Evolutionary conservation across 2,329 filamentous ascomycete species (phyloP).

Genomic region (Sarocladiaceae sp.): DNA sequence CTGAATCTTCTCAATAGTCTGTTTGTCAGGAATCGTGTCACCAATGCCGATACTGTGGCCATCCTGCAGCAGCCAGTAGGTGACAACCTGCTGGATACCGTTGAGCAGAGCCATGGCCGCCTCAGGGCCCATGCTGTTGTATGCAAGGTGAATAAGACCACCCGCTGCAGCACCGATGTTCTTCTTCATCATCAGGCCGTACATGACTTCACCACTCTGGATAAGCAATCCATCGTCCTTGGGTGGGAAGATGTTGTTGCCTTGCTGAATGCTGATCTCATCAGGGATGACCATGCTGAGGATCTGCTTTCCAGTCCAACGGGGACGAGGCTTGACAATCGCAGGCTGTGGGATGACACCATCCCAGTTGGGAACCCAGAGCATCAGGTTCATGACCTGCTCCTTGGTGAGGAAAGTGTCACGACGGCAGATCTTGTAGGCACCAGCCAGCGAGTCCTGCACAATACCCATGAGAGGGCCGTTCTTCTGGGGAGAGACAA

Average conservation of each 20-base stretch:
- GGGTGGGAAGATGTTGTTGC: slow-evolving; percentile 56
- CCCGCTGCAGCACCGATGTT: slow-evolving; percentile 83
- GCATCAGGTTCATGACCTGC: slow-evolving; percentile 91
- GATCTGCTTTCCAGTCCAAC: slow-evolving; percentile 98
- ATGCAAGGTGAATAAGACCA: slow-evolving; percentile 93
- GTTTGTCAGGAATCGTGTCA: slow-evolving; percentile 88
- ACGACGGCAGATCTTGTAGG: slow-evolving; percentile 93
- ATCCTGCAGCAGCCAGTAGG: slow-evolving; percentile 95
- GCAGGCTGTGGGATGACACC: slow-evolving; percentile 88
- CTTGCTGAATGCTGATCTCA: slow-evolving; percentile 74
- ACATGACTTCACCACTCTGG: slow-evolving; percentile 83
- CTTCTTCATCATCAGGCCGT: slow-evolving; percentile 90
- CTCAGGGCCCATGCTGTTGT: slow-evolving; percentile 85
- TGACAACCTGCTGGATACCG: slow-evolving; percentile 88
- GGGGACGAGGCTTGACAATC: slow-evolving; percentile 86
- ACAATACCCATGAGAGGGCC: slow-evolving; percentile 99
- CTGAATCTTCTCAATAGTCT: slow-evolving; percentile 81
- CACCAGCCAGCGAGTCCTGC: slow-evolving; percentile 92
- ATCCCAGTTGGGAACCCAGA: slow-evolving; percentile 98
- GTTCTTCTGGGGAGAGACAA: slow-evolving; percentile 96
- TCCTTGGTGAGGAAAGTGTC: slow-evolving; percentile 89
- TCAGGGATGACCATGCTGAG: slow-evolving; percentile 87
- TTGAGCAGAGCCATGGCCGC: slow-evolving; percentile 95
- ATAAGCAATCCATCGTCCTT: slow-evolving; percentile 79
- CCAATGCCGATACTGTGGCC: slow-evolving; percentile 98